Evolutionary conservation across 768 basidiomycete genomes (phyloP).

Genomic region (Russula dissimulans): DNA sequence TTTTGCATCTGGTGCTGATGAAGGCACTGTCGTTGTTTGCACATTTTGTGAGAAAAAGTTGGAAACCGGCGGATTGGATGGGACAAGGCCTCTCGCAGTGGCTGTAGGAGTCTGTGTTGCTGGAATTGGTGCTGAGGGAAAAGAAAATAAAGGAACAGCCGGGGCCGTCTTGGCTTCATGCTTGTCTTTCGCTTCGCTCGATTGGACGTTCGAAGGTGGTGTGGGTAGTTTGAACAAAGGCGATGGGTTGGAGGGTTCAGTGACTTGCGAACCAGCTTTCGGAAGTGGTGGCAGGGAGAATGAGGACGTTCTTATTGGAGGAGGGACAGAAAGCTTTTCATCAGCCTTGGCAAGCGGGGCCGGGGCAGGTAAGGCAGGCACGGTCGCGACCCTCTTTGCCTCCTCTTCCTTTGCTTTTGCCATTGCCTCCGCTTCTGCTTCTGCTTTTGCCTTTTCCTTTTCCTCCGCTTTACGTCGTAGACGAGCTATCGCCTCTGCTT

Average conservation of each 20-base stretch:
- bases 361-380: background rate
- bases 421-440: constrained; percentile 10
- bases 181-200: constrained; percentile 3
- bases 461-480: constrained; percentile 48
- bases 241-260: background rate
- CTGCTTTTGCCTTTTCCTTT: constrained; percentile 14
- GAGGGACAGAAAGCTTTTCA: background rate
- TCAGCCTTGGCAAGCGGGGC: background rate
- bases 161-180: background rate
- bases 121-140: constrained; percentile 3
- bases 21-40: background rate
- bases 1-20: background rate
- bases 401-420: constrained; percentile 21
- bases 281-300: background rate
- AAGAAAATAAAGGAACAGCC: constrained; percentile 5
- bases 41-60: constrained; percentile 25
- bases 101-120: background rate
- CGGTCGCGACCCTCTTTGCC: constrained; percentile 24
- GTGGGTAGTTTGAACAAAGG: constrained; percentile 5
- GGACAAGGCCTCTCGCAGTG: constrained; percentile 7
- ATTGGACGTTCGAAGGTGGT: background rate
- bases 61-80: constrained; percentile 19
- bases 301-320: background rate
- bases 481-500: constrained; percentile 68
- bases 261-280: background rate